A percentile compares a stretch with the other conserved stretches of the same genome.
Evolutionary conservation across 2,329 filamentous ascomycete species (phyloP).

Genomic region (Fusarium gaditjirri): DNA sequence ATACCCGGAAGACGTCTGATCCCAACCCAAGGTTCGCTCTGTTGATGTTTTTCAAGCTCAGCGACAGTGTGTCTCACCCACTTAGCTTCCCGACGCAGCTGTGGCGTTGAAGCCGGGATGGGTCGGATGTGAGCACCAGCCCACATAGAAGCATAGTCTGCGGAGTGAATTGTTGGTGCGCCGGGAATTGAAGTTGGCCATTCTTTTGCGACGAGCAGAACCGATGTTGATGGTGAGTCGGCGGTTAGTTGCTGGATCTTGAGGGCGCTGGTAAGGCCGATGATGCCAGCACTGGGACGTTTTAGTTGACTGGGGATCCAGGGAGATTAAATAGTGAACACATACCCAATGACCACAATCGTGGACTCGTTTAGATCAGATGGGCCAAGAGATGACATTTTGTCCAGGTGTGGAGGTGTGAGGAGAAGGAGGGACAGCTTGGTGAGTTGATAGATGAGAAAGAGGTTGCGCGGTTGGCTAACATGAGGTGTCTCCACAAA

Average conservation of each 20-base stretch:
- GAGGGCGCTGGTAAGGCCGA: constrained; percentile 61
- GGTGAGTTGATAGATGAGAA: not conserved
- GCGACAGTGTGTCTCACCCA: constrained; percentile 47
- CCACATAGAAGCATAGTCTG: constrained; percentile 67
- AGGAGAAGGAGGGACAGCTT: not conserved
- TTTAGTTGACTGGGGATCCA: not conserved
- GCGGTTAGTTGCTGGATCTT: constrained; percentile 51
- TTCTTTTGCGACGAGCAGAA: constrained; percentile 48
- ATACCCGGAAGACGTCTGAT: constrained; percentile 61
- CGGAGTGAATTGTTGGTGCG: constrained; percentile 43
- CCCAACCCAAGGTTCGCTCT: constrained; percentile 51
- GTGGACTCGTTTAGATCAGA: constrained; percentile 16
- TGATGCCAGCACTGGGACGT: constrained; percentile 60
- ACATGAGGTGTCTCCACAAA: not conserved
- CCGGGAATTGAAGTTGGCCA: constrained; percentile 51
- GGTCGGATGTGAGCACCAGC: constrained; percentile 66
- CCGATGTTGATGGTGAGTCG: constrained; percentile 2
- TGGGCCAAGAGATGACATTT: constrained; percentile 7
- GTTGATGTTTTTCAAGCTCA: constrained; percentile 39
- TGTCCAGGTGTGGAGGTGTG: accelerated
- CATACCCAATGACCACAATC: constrained; percentile 47
- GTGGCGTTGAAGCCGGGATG: constrained; percentile 53
- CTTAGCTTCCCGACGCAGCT: constrained; percentile 46
- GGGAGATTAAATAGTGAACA: accelerated
- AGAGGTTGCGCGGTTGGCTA: not conserved